A percentile compares a stretch with the other conserved stretches of the same genome.
Evolutionary conservation across 2,329 filamentous ascomycete species (phyloP).

Genomic region (Neoarthrinium moseri): DNA sequence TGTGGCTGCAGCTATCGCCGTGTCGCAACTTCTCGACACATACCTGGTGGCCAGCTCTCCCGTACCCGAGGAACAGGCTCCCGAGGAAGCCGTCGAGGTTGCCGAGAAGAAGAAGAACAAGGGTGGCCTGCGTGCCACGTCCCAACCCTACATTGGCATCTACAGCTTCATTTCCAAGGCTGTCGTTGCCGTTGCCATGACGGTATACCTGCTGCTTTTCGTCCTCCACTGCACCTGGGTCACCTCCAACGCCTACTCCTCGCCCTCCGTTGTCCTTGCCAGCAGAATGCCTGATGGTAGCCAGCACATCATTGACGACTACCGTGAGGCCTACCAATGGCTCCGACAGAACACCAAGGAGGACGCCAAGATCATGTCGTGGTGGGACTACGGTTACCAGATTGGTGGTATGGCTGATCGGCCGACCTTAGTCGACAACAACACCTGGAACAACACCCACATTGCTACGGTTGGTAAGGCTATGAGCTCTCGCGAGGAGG

Average conservation of each 20-base stretch:
- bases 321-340: conserved; percentile 99
- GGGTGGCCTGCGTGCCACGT: conserved; percentile 66
- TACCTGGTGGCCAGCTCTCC: conserved; percentile 72
- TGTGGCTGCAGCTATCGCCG: conserved; percentile 84
- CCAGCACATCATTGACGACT: conserved; percentile 98
- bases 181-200: conserved; percentile 70
- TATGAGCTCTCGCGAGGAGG: conserved; percentile 96
- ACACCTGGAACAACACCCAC: conserved; percentile 99
- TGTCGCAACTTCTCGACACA: conserved; percentile 84
- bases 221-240: conserved; percentile 99
- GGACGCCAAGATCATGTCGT: conserved; percentile 98
- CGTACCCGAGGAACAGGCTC: conserved; percentile 42
- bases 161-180: conserved; percentile 79
- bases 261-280: conserved; percentile 92
- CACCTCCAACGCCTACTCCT: conserved; percentile 98
- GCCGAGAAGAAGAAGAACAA: conserved; percentile 55
- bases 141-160: conserved; percentile 76
- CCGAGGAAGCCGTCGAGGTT: conserved; percentile 47
- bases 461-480: conserved; percentile 99
- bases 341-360: conserved; percentile 93
- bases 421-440: conserved; percentile 97
- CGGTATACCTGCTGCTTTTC: conserved; percentile 84
- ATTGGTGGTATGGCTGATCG: conserved; percentile 99
- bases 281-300: conserved; percentile 90
- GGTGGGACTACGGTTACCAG: conserved; percentile 99